Evolutionary conservation across 1,284 basidiomycete species (phyloP).

Genomic region (Schizophyllum amplum): DNA sequence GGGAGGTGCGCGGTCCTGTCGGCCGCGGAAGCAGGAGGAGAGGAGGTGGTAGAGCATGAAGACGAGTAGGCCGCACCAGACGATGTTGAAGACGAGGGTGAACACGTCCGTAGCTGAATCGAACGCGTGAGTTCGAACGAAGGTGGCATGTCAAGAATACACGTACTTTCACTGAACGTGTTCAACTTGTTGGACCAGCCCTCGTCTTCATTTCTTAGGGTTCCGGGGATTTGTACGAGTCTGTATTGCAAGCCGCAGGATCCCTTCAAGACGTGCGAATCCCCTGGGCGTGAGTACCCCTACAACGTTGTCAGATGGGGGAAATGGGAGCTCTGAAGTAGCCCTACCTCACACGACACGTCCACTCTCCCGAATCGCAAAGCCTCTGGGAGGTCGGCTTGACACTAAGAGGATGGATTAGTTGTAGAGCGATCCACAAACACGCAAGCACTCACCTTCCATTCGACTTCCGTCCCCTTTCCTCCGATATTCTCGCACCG

Average conservation of each 20-base stretch:
- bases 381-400: slow-evolving; percentile 79
- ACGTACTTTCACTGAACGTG: slow-evolving; percentile 11
- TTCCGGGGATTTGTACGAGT: slow-evolving; percentile 55
- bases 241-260: slow-evolving; percentile 80
- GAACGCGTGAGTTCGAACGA: background rate
- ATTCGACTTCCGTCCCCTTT: slow-evolving; percentile 69
- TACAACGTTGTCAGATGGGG: background rate
- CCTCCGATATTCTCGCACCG: slow-evolving; percentile 78
- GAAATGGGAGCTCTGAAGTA: background rate
- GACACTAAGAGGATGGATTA: slow-evolving; percentile 45
- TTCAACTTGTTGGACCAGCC: slow-evolving; percentile 21
- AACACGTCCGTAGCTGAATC: background rate
- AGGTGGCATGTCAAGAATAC: slow-evolving; percentile 5
- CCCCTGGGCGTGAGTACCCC: slow-evolving; percentile 42
- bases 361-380: slow-evolving; percentile 74
- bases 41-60: slow-evolving; percentile 52
- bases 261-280: slow-evolving; percentile 83
- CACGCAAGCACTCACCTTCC: slow-evolving; percentile 53
- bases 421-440: background rate
- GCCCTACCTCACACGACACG: slow-evolving; percentile 70
- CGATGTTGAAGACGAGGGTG: slow-evolving; percentile 29
- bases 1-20: slow-evolving; percentile 22
- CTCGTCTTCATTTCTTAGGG: slow-evolving; percentile 31
- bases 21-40: slow-evolving; percentile 39
- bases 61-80: slow-evolving; percentile 47